These are phyloP conservation scores for Myriosclerotinia curreyana DNA, from an alignment of 2,329 filamentous ascomycete species.

Conservation along the genomic window DNA sequence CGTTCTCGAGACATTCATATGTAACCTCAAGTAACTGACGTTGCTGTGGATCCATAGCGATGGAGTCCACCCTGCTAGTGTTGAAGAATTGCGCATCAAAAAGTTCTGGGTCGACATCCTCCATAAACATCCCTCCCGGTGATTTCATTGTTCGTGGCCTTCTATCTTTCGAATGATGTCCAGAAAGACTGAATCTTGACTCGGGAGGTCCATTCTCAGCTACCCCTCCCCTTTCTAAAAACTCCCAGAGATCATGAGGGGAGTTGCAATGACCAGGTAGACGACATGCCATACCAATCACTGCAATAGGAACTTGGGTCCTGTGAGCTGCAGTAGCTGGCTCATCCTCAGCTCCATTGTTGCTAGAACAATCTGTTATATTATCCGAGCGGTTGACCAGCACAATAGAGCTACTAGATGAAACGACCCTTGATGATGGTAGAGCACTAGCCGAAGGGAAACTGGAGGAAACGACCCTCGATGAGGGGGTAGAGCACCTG, in stretches of 20 bases:
- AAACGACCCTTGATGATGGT: too few relatives aligned
- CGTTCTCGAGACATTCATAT: conserved; percentile 55
- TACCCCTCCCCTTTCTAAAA: conserved; percentile 65
- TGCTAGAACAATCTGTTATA: too few relatives aligned
- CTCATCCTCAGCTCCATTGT: too few relatives aligned
- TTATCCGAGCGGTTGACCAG: too few relatives aligned
- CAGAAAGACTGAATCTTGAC: conserved; percentile 67
- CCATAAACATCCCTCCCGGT: conserved; percentile 61
- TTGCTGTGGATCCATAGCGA: conserved; percentile 42
- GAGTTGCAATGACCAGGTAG: conserved; percentile 40
- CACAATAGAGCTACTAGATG: too few relatives aligned
- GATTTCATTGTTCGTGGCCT: conserved; percentile 69
- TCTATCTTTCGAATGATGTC: conserved; percentile 63
- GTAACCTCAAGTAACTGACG: conserved; percentile 53
- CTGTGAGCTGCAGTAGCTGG: too few relatives aligned
- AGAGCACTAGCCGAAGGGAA: too few relatives aligned
- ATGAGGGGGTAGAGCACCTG: too few relatives aligned
- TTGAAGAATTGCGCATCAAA: conserved; percentile 45
- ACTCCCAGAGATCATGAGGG: conserved; percentile 40
- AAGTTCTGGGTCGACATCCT: conserved; percentile 38
- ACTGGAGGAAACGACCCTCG: too few relatives aligned
- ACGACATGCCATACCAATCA: conserved; percentile 44
- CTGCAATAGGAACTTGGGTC: conserved; percentile 42
- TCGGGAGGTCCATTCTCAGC: conserved; percentile 59
- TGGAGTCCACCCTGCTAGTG: conserved; percentile 40